These are phyloP conservation scores for Gymnopilus dilepis DNA, from an alignment of 768 basidiomycete genomes.

Conservation along the genomic window DNA sequence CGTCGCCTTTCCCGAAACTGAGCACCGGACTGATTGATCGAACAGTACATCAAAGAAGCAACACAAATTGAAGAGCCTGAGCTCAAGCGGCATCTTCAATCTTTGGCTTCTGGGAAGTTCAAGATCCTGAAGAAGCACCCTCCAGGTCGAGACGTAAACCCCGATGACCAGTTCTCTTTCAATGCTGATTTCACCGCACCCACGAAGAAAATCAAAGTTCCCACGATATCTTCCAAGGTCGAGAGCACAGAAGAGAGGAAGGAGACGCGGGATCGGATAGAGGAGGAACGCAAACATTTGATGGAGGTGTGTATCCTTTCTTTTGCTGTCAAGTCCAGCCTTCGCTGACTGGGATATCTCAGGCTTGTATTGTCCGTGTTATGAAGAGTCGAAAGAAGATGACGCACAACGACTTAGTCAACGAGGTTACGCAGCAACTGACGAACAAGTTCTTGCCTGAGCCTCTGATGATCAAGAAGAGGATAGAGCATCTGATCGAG, in stretches of 20 bases:
- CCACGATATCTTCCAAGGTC: constrained; percentile 85
- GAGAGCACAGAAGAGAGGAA: constrained; percentile 87
- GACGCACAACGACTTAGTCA: constrained; percentile 86
- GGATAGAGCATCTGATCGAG: constrained; percentile 93
- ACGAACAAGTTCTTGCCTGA: constrained; percentile 86
- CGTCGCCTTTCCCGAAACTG: not conserved
- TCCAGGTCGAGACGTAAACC: constrained; percentile 79
- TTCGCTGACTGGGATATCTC: constrained; percentile 5
- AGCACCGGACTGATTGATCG: not conserved
- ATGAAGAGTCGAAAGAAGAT: constrained; percentile 97
- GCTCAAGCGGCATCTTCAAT: constrained; percentile 91
- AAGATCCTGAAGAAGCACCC: constrained; percentile 93
- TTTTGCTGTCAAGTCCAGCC: not conserved
- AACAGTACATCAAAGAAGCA: constrained; percentile 81
- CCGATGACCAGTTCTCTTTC: constrained; percentile 87
- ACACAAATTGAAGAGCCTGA: constrained; percentile 79
- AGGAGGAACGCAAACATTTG: constrained; percentile 89
- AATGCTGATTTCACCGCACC: constrained; percentile 81
- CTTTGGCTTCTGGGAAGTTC: constrained; percentile 93
- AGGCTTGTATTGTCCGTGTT: constrained; percentile 97
- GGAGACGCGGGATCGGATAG: constrained; percentile 89
- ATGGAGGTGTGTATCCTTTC: constrained; percentile 70
- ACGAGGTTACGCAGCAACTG: constrained; percentile 89
- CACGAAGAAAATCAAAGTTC: constrained; percentile 91
- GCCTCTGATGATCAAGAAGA: constrained; percentile 87